Evolutionary conservation across 1,284 basidiomycete species (phyloP).

Genomic region (Grifola frondosa): DNA sequence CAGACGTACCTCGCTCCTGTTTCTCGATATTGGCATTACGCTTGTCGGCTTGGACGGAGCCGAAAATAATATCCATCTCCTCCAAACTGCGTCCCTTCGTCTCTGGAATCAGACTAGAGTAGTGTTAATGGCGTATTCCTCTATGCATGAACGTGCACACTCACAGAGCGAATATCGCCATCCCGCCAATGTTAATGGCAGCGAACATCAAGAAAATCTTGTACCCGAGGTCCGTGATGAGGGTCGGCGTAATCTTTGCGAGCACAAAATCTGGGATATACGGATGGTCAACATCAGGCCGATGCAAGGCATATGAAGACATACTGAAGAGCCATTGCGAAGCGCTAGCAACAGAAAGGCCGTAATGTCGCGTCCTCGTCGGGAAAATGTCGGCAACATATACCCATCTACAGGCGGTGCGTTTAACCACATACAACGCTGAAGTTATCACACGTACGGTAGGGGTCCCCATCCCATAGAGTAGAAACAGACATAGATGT

Average conservation of each 20-base stretch:
- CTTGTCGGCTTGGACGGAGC: slow-evolving; percentile 56
- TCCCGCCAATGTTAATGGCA: slow-evolving; percentile 51
- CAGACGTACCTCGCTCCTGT: slow-evolving; percentile 39
- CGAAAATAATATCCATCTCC: slow-evolving; percentile 83
- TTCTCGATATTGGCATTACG: slow-evolving; percentile 54
- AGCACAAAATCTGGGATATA: slow-evolving; percentile 62
- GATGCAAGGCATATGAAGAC: slow-evolving; percentile 26
- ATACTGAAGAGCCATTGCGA: slow-evolving; percentile 81
- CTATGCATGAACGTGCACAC: slow-evolving; percentile 16
- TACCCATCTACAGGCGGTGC: slow-evolving; percentile 52
- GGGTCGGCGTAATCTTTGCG: slow-evolving; percentile 67
- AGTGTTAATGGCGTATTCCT: not conserved
- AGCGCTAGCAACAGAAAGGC: slow-evolving; percentile 66
- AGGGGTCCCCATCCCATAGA: slow-evolving; percentile 51
- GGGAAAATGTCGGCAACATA: slow-evolving; percentile 83
- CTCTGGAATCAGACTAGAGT: slow-evolving; percentile 64
- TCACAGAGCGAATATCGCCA: slow-evolving; percentile 36
- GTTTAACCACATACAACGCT: not conserved
- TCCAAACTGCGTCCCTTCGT: slow-evolving; percentile 74
- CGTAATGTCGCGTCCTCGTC: slow-evolving; percentile 77
- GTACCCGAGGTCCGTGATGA: slow-evolving; percentile 59
- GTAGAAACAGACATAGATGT: slow-evolving; percentile 77
- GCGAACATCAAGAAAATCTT: slow-evolving; percentile 74
- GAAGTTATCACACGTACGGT: slow-evolving; percentile 24
- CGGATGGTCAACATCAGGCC: not conserved